Conservation (phyloP, 768 basidiomycete genomes). For the Leccinum aurantiacum region DNA sequence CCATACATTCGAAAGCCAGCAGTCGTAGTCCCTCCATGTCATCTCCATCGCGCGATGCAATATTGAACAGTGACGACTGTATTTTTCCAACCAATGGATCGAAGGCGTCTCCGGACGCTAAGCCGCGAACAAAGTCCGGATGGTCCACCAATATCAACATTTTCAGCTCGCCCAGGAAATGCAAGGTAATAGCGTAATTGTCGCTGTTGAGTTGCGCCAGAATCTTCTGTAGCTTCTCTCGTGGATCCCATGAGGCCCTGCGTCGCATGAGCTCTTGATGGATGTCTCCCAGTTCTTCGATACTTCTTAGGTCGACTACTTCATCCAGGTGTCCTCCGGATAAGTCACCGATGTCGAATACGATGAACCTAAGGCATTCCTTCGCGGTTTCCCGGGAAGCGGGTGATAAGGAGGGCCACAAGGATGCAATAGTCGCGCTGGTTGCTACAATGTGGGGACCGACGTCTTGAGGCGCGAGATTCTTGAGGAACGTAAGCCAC, state of each 20-base stretch:
- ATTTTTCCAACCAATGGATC: constrained; percentile 71
- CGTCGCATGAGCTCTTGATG: constrained; percentile 42
- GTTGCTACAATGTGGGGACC: constrained; percentile 86
- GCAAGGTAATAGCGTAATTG: constrained; percentile 73
- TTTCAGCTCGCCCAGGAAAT: constrained; percentile 76
- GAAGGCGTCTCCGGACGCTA: constrained; percentile 86
- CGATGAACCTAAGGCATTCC: constrained; percentile 65
- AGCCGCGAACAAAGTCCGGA: constrained; percentile 51
- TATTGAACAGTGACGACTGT: constrained; percentile 62
- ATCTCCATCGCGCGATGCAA: constrained; percentile 79
- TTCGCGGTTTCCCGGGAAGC: constrained; percentile 53
- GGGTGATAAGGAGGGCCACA: constrained; percentile 67
- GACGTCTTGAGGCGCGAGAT: constrained; percentile 65
- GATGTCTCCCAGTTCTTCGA: constrained; percentile 60
- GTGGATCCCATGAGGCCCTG: constrained; percentile 52
- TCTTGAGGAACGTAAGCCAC: constrained; percentile 77
- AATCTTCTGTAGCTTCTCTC: constrained; percentile 59
- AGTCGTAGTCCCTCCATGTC: constrained; percentile 63
- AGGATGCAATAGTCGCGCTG: constrained; percentile 76
- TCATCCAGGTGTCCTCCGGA: constrained; percentile 65
- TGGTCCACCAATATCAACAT: constrained; percentile 54
- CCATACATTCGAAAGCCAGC: constrained; percentile 86
- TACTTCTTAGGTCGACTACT: constrained; percentile 71
- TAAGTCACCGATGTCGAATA: constrained; percentile 58
- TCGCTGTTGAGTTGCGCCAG: constrained; percentile 76